Evolutionary conservation across 768 basidiomycete genomes (phyloP).

Genomic region (Trichaptum fuscoviolaceum): DNA sequence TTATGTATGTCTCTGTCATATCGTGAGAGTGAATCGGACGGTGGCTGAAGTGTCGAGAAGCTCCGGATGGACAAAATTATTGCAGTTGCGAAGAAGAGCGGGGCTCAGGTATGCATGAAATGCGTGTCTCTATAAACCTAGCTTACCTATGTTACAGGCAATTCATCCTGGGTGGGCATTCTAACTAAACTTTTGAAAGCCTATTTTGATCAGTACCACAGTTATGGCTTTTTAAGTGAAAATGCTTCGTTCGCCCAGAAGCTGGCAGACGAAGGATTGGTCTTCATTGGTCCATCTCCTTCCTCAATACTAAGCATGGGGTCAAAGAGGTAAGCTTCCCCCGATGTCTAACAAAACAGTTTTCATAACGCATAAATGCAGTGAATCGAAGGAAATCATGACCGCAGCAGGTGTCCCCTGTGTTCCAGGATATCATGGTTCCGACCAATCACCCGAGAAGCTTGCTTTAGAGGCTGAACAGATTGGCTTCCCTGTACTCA

Average conservation of each 20-base stretch:
- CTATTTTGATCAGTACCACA: constrained; percentile 19
- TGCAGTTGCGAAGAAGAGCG: constrained; percentile 71
- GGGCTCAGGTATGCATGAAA: constrained; percentile 64
- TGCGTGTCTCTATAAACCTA: neutral
- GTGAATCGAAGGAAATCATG: constrained; percentile 97
- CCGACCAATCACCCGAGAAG: constrained; percentile 68
- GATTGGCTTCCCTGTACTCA: constrained; percentile 88
- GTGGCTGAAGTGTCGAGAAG: constrained; percentile 31
- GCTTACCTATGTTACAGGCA: constrained; percentile 42
- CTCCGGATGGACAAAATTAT: constrained; percentile 86
- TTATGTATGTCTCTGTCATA: constrained; percentile 56
- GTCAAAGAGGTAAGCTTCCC: constrained; percentile 67
- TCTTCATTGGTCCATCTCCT: constrained; percentile 88
- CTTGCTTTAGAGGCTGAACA: constrained; percentile 63
- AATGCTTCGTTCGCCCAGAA: constrained; percentile 76
- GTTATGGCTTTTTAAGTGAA: constrained; percentile 90
- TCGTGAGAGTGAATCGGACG: neutral
- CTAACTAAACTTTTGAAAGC: neutral
- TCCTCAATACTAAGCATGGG: constrained; percentile 92
- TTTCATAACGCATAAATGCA: constrained; percentile 20
- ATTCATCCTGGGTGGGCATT: constrained; percentile 79
- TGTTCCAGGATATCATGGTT: constrained; percentile 90
- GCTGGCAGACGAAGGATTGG: constrained; percentile 72
- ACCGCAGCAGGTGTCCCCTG: constrained; percentile 85
- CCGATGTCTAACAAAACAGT: neutral